Conservation (phyloP, 2,329 filamentous ascomycete species). For the Cadophora sp. region DNA sequence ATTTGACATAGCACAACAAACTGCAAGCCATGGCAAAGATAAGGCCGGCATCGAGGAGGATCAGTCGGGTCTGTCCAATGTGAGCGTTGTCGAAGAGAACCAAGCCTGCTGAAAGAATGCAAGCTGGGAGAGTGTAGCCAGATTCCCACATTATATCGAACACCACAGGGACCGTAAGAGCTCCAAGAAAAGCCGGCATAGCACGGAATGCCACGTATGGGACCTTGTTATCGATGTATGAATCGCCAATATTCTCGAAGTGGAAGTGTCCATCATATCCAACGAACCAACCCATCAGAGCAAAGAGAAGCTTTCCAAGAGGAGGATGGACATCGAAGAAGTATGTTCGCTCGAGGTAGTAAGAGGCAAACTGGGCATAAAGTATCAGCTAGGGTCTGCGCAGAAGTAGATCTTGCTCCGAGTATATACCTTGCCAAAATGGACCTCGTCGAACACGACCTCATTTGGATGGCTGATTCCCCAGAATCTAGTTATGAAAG, state of each 20-base stretch:
- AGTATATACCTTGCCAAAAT: conserved; percentile 89
- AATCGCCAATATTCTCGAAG: conserved; percentile 99
- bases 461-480: conserved; percentile 94
- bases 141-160: conserved; percentile 99
- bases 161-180: conserved; percentile 89
- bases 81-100: conserved; percentile 97
- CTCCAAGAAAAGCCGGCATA: conserved; percentile 88
- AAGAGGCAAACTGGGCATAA: conserved; percentile 68
- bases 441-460: conserved; percentile 98
- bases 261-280: conserved; percentile 97
- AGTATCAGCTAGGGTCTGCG: conserved; percentile 20
- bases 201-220: conserved; percentile 96
- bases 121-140: conserved; percentile 93
- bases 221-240: conserved; percentile 95
- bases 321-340: conserved; percentile 99
- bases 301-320: conserved; percentile 97
- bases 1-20: conserved; percentile 92
- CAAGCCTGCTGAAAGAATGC: conserved; percentile 82
- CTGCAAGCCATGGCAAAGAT: conserved; percentile 97
- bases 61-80: conserved; percentile 93
- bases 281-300: conserved; percentile 95
- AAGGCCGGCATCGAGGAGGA: conserved; percentile 91
- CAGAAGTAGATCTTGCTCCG: not conserved
- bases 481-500: conserved; percentile 93
- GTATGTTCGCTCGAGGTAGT: conserved; percentile 94